Evolutionary conservation across 331 rosid genomes (phyloP), one percentile per base, ranked within the genome.

Genomic region (Spiraea crenata): DNA sequence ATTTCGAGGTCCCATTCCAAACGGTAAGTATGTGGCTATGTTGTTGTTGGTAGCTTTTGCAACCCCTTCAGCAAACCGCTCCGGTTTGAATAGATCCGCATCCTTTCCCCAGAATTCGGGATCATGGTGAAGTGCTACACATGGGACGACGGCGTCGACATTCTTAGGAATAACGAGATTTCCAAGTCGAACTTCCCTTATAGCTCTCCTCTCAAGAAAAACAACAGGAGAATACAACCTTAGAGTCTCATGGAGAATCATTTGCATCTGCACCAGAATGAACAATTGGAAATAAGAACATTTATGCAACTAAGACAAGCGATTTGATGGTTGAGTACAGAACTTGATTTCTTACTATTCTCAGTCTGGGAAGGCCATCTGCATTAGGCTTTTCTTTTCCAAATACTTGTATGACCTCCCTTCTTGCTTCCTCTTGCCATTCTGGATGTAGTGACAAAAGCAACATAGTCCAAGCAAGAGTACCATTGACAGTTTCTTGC

Each of bases 361-460:
- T 66, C 14, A 75, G 54, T 57, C 57, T 66, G 3, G 45, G 5
- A 10, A 75, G 11, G 61, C 52, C 79, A 19, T 67, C 73, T 7
- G 44, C 6, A 37, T 19, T 47, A n/a, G 79, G 68, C 25, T 12
- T 59, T 75, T 57, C 42, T 25, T 58, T 66, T 11, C 79, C 79
- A 14, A 75, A 59, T 57, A 75, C 6, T 8, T 48, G 55, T 7
- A 35, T 11, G 8, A 75, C 79, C 37, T 75, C 73, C 58, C 38
- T 68, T 34, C 61, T 79, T 17, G 68, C 79, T 66, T 66, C 73
- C 31, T 75, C 79, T 57, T 75, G 79, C 79, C 79, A 75, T 8
- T 75, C 73, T 5, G 19, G 42, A 16, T 73, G 79, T 19, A 69
- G 15, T 37, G 76, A 60, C 14, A 73, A 59, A 25, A 79, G 71